These are phyloP conservation scores for Cucurbitaria berberidis DNA, from an alignment of 2,329 filamentous ascomycete species.

Conservation along the genomic window DNA sequence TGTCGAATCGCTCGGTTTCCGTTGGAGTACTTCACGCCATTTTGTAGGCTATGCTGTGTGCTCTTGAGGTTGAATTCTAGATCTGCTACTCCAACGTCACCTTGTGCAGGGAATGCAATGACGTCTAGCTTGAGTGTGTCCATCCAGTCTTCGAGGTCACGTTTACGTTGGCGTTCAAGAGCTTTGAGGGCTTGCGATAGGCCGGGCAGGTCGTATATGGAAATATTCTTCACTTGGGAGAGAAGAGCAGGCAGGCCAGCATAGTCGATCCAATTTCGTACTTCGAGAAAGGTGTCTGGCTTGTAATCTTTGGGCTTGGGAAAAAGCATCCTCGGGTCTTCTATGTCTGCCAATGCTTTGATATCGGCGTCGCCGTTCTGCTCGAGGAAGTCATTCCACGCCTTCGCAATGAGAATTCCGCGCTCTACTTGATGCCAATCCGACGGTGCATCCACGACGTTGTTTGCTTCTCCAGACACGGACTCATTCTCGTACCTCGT, in stretches of 20 bases:
- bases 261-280: slow-evolving; percentile 51
- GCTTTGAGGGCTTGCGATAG: slow-evolving; percentile 53
- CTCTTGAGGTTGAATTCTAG: slow-evolving; percentile 50
- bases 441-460: slow-evolving; percentile 51
- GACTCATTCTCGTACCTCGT: slow-evolving; percentile 55
- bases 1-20: slow-evolving; percentile 62
- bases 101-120: slow-evolving; percentile 58
- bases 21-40: slow-evolving; percentile 62
- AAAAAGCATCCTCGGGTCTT: slow-evolving; percentile 48
- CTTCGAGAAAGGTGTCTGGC: slow-evolving; percentile 49
- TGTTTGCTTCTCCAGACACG: slow-evolving; percentile 45
- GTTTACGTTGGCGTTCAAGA: slow-evolving; percentile 58
- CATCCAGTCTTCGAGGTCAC: slow-evolving; percentile 61
- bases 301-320: slow-evolving; percentile 46
- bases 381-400: slow-evolving; percentile 60
- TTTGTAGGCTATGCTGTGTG: slow-evolving; percentile 50
- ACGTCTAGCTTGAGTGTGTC: slow-evolving; percentile 51
- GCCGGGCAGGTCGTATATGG: slow-evolving; percentile 53
- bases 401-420: slow-evolving; percentile 57
- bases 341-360: slow-evolving; percentile 48
- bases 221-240: slow-evolving; percentile 29
- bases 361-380: slow-evolving; percentile 51
- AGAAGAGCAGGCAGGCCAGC: slow-evolving; percentile 39
- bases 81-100: slow-evolving; percentile 59
- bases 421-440: slow-evolving; percentile 58